Conservation (phyloP, 139 green algal species). For the Auxenochlorella pyrenoidosa region DNA sequence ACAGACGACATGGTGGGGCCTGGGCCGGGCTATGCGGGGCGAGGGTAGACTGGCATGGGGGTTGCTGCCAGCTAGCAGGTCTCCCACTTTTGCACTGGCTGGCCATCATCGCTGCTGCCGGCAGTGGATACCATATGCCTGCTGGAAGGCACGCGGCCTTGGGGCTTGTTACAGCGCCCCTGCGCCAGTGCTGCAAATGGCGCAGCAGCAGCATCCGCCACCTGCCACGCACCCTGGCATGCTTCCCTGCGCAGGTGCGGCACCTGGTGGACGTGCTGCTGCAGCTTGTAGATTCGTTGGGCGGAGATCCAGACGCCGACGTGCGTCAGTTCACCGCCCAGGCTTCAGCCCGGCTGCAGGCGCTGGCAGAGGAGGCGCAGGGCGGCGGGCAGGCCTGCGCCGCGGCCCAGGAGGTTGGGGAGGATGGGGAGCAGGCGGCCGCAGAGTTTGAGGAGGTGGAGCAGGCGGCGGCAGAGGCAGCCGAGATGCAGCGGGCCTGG, state of each 20-base stretch:
- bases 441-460: background rate
- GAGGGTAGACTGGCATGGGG: background rate
- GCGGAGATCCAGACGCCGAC: constrained; percentile 4
- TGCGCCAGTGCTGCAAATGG: background rate
- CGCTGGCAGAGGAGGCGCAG: background rate
- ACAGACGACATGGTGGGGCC: constrained; percentile 30
- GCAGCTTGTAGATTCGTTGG: constrained; percentile 2
- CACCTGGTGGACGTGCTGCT: constrained; percentile 47
- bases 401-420: background rate
- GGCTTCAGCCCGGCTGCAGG: background rate
- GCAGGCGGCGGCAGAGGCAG: background rate
- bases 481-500: background rate
- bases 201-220: too few relatives aligned
- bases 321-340: background rate
- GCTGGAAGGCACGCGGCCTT: too few relatives aligned
- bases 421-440: too few relatives aligned
- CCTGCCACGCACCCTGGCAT: background rate
- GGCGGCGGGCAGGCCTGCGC: too few relatives aligned
- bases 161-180: too few relatives aligned
- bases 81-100: too few relatives aligned
- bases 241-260: background rate
- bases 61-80: background rate
- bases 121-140: too few relatives aligned
- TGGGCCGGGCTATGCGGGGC: too few relatives aligned
- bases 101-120: background rate